Evolutionary conservation across 139 green algal species (phyloP), one percentile per base, ranked within the genome.

Genomic region (Eudorina sp.): DNA sequence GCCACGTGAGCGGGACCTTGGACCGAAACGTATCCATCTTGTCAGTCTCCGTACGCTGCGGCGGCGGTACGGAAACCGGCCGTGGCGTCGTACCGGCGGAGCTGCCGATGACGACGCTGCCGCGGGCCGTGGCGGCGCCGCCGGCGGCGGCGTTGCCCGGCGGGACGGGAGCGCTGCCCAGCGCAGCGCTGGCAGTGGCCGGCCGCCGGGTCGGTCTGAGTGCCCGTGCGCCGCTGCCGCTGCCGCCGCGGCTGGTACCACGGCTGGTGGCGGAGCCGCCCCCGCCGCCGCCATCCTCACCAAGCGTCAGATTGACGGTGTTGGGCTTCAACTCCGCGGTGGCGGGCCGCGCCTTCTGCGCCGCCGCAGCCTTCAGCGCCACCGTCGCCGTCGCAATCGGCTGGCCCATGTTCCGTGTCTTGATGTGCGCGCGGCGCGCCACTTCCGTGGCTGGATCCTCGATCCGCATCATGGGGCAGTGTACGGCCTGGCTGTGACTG

Each of bases 1-100:
- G 76, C 89, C 89, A 92, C 77, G 89, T 81, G 31, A 92, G 58
- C 53, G 89, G 89, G 25, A 88, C 45, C 53, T 80, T 86, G 82
- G 9, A 55, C 51, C 34, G 46, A 60, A 91, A 91, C 31, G 55
- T 88, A 25, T 88, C 58, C 41, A 69, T 88, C 43, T 80, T 45
- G 2, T 51, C 31, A 2, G 25, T n/a, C 18, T 69, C 41, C 2
- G 78, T 14, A 27, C 78, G 78, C 23, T 41, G 25, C 62, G 62
- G 80, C 2, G 60, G 41, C 43, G 55, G 77, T 7, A 70, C 25
- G 0, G 60, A 79, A 7, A 79, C 23, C 38, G 70, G 68, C 74
- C 43, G 72, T 4, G n/a, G n/a, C n/a, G n/a, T n/a, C n/a, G n/a
- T n/a, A n/a, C n/a, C n/a, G n/a, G n/a, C n/a, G n/a, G n/a, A n/a